Base-by-base conservation (phyloP, 129 eudicot species). In the Escallonia rubra region DNA sequence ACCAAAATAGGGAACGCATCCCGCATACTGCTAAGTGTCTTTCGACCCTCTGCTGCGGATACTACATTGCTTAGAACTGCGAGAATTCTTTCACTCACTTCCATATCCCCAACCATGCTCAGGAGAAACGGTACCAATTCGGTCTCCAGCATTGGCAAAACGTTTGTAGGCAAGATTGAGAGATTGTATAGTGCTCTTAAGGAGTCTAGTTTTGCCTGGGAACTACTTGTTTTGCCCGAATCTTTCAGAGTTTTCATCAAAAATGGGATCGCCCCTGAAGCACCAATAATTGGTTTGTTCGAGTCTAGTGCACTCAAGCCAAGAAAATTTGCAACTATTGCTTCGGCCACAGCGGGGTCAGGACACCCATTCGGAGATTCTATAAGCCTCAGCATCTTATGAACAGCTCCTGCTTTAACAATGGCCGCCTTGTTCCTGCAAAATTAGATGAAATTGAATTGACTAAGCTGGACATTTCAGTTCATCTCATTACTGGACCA, bases 401-500 rank as follows among this genome's bases (percentile, higher is more conserved):
- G 96, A 61, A 92, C 78, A 49, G 89, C 85, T 43, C 98, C 98
- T 58, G 96, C 95, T 85, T 88, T 83, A 40, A 88, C 98, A 65
- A 92, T 88, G 11, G 98, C 98, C 41, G 91, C 89, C 77, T 92
- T 92, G 75, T 92, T 88, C 76, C 98, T 92, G 88, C 62, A 67
- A 66, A n/a, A 72, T 9, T 9, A 47, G 43, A 9, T 55, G 42
- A 34, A 13, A 5, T 48, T 41, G 54, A 76, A 62, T 10, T 34
- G 47, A 40, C 42, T 16, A 10, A 63, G 63, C 45, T n/a, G 16
- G 12, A 64, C 34, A 67, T 46, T 42, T 43, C 39, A 78, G 42
- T 65, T 63, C 69, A n/a, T 69, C 51, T 58, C 63, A 67, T 54
- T 57, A 41, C 61, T 64, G 9, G 68, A n/a, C 59, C 40, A 44